Conservation (phyloP, 1,284 basidiomycete genomes). For the Taiwanofungus camphoratus region DNA sequence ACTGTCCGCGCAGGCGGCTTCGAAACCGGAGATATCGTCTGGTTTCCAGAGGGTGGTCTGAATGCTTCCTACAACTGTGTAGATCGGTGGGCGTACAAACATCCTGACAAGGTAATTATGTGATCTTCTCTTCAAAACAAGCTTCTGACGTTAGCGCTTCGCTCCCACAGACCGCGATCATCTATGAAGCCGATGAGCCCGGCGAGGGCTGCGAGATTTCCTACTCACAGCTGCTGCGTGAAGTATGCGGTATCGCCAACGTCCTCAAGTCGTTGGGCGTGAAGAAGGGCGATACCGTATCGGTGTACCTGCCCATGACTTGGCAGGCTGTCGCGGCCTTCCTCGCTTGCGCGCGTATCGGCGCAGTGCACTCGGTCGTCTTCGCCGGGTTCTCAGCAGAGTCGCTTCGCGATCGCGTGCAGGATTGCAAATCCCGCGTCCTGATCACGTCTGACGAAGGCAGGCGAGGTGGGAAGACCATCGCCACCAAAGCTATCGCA, state of each 20-base stretch:
- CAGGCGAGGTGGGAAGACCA: constrained; percentile 87
- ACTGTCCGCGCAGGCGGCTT: constrained; percentile 86
- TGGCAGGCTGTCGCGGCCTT: constrained; percentile 95
- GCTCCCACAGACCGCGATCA: constrained; percentile 73
- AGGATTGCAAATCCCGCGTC: constrained; percentile 87
- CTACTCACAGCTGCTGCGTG: constrained; percentile 83
- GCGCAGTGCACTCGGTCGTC: constrained; percentile 97
- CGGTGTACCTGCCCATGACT: constrained; percentile 85
- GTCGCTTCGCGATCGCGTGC: constrained; percentile 88
- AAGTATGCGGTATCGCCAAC: constrained; percentile 89
- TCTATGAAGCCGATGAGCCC: constrained; percentile 98
- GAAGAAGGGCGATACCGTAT: constrained; percentile 95
- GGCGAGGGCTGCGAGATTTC: constrained; percentile 73
- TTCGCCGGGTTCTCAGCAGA: constrained; percentile 99
- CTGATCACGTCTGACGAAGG: constrained; percentile 97
- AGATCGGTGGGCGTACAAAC: constrained; percentile 90
- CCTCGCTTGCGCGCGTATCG: constrained; percentile 96
- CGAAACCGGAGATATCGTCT: constrained; percentile 83
- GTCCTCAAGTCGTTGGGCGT: constrained; percentile 88
- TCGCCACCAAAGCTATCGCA: constrained; percentile 95
- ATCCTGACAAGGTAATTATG: constrained; percentile 75
- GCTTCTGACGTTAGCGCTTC: constrained; percentile 3
- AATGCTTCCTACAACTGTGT: constrained; percentile 98
- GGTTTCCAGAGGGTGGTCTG: constrained; percentile 90
- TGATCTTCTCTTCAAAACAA: constrained; percentile 6